Evolutionary conservation across 768 basidiomycete species (phyloP), one percentile per base, ranked within the genome.

Genomic region (Trametes punicea): DNA sequence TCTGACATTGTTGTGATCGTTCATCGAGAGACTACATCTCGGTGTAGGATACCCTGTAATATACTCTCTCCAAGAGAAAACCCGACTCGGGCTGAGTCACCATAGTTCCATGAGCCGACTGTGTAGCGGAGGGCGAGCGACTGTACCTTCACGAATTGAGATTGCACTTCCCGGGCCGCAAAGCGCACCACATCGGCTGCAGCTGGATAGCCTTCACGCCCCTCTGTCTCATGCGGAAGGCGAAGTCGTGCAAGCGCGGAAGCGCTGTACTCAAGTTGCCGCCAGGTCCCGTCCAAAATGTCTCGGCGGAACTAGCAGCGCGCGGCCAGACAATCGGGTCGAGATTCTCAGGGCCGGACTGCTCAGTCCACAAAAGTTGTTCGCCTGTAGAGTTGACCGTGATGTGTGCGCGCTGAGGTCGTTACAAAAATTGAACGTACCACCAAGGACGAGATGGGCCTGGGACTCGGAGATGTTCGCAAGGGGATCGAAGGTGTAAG

Each of bases 321-420:
- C 87, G 77, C 11, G 87, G 89, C 89, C 89, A 91, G 1, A 79
- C 75, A 45, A 82, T 83, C 2, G 80, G 64, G 62, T 91, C 88
- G 25, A 90, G 68, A 63, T 85, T 90, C 52, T 77, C 73, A n/a
- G 86, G 78, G 7, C 79, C 78, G 0, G 85, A 80, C 66, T 90
- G 88, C 65, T 90, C 88, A 0, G 83, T 78, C 88, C 87, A 91
- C 2, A 91, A 73, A 1, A 83, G 77, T 29, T 85, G 81, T 64
- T 90, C 78, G 13, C 83, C 81, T 83, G 52, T 3, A 26, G 5
- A 49, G 36, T 40, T 59, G 44, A 39, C 44, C n/a, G 33, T 25
- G 10, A 26, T 51, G 5, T 30, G 46, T 7, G 6, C n/a, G 34
- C 13, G 34, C 7, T 15, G 5, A 36, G 9, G 13, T n/a, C 4